Base-by-base conservation (phyloP, 495 filamentous ascomycete species). In the Monascus purpureus region DNA sequence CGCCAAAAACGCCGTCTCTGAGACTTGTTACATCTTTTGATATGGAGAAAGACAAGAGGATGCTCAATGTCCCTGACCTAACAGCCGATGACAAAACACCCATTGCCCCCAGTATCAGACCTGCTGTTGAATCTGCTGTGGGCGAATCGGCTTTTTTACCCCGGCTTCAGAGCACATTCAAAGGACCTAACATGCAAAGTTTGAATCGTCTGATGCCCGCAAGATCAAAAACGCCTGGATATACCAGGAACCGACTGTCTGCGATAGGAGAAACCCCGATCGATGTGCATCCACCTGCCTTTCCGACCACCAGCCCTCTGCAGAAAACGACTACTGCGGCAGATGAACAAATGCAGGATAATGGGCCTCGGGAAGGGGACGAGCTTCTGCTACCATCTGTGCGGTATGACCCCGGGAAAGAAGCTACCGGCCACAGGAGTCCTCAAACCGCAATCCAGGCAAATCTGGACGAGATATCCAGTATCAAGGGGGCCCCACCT, bases 11-110 rank as follows among this genome's bases (percentile, higher is more conserved):
- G 8, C 77, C 84, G n/a, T 67, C 86, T 3, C 68, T 97, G 24
- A 96, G 94, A 51, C 69, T 97, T 1, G 93, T 96, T 40, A 97
- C 90, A 5, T 72, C 78, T 0, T 96, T 97, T 34, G 76, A 75
- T 13, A 53, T 68, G n/a, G 47, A 63, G 11, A 55, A 63, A n/a
- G 57, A 57, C 18, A n/a, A n/a, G n/a, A 60, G 69, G 25, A 70
- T 70, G 32, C 68, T 70, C 43, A 73, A 69, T 37, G 83, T 87
- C 53, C 79, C 82, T 22, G 72, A 74, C 12, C 50, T 68, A 16
- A 65, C 60, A 31, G 68, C 63, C 8, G 81, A 80, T 40, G 79
- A 85, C 38, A 67, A 68, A 33, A 86, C 82, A 8, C 82, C 85
- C 4, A 81, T 85, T 28, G 76, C 72, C 17, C 77, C 73, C 3